phyloP scores from a whole-genome alignment of 2,329 filamentous ascomycete genomes.

The Neonectria ditissima region DNA sequence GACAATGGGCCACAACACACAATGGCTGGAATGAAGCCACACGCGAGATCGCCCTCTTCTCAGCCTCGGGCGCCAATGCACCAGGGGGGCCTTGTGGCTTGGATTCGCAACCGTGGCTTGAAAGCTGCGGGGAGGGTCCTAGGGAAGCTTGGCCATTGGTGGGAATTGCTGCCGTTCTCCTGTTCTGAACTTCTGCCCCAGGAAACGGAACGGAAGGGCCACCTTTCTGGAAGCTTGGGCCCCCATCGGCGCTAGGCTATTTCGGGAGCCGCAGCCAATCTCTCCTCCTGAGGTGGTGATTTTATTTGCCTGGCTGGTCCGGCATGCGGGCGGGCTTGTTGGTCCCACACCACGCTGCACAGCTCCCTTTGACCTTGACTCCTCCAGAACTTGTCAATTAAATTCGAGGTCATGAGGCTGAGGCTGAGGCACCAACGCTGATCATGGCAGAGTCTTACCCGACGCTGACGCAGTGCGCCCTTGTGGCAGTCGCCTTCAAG shows the following conservation, averaged over 20 bases:
- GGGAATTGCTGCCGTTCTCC: no score
- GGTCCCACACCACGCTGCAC: slow-evolving; percentile 12
- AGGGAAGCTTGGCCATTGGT: slow-evolving; percentile 4
- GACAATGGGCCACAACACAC: not conserved
- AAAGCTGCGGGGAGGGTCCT: not conserved
- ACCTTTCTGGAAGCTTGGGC: slow-evolving; percentile 25
- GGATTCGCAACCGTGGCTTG: slow-evolving; percentile 7
- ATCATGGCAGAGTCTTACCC: slow-evolving; percentile 85
- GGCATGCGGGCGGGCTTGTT: no score
- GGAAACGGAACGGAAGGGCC: slow-evolving; percentile 10
- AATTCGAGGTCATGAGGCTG: slow-evolving; percentile 41
- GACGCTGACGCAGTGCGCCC: slow-evolving; percentile 87
- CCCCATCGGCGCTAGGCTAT: slow-evolving; percentile 1
- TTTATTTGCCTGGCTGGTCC: slow-evolving; percentile 10
- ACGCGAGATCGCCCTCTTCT: slow-evolving; percentile 9
- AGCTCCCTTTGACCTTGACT: slow-evolving; percentile 1
- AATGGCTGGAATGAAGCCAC: slow-evolving; percentile 7
- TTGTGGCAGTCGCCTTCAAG: slow-evolving; percentile 90
- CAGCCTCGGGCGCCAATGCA: slow-evolving; percentile 18
- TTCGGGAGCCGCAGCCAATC: slow-evolving; percentile 4
- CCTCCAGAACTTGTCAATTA: slow-evolving; percentile 5
- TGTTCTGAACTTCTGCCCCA: no score
- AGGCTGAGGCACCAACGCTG: slow-evolving; percentile 32
- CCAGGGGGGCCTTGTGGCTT: slow-evolving; percentile 21
- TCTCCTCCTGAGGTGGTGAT: slow-evolving; percentile 17